Conservation (phyloP, 768 basidiomycete genomes). For the Pleurotus pulmonarius region DNA sequence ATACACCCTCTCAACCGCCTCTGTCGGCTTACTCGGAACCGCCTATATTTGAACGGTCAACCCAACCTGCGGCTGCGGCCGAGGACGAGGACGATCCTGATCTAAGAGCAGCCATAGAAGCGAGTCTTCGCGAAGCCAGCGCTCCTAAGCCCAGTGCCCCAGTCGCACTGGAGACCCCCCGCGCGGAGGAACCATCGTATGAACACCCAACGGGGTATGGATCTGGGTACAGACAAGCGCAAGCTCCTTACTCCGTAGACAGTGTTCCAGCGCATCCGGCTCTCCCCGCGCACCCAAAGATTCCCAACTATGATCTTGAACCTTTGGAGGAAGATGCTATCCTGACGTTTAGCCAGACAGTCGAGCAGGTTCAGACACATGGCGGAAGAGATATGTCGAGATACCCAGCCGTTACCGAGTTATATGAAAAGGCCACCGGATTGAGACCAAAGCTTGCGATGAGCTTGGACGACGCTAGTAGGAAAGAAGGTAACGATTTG, state of each 20-base stretch:
- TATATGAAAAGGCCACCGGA: slow-evolving; percentile 80
- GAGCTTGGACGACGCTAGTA: slow-evolving; percentile 78
- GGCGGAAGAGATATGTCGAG: slow-evolving; percentile 75
- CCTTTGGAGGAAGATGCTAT: slow-evolving; percentile 83
- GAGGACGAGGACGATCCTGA: slow-evolving; percentile 91
- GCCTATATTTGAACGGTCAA: slow-evolving; percentile 58
- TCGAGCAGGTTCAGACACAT: slow-evolving; percentile 78
- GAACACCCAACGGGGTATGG: slow-evolving; percentile 14
- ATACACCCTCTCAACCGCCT: slow-evolving; percentile 62
- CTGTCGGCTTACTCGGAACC: slow-evolving; percentile 64
- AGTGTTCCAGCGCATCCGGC: slow-evolving; percentile 33
- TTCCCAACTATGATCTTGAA: slow-evolving; percentile 79
- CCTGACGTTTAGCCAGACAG: slow-evolving; percentile 85
- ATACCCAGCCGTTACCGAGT: slow-evolving; percentile 79
- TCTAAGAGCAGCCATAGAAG: slow-evolving; percentile 90
- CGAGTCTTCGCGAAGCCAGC: slow-evolving; percentile 82
- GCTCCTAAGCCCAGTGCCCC: slow-evolving; percentile 81
- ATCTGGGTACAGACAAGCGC: slow-evolving; percentile 35
- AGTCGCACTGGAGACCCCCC: slow-evolving; percentile 48
- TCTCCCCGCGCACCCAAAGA: slow-evolving; percentile 44
- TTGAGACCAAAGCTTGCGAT: slow-evolving; percentile 79
- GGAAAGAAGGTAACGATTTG: slow-evolving; percentile 69
- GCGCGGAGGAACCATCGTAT: slow-evolving; percentile 37
- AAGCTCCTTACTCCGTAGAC: slow-evolving; percentile 33
- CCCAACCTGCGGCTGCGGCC: slow-evolving; percentile 32